Conservation (phyloP, 768 basidiomycete species). For the Pulveroboletus sp. region DNA sequence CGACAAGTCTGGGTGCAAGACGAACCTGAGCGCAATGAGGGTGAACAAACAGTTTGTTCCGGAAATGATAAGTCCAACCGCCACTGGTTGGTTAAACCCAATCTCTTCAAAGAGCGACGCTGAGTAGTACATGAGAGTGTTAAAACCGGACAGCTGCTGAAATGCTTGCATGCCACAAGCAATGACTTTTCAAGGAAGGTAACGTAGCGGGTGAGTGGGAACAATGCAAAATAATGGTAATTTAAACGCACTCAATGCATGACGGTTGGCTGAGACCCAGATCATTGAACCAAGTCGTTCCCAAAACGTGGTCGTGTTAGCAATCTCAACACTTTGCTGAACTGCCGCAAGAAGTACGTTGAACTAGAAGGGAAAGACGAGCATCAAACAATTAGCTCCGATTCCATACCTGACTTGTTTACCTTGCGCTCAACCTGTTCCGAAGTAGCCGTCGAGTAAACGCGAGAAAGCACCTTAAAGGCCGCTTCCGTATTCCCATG, state of each 20-base stretch:
- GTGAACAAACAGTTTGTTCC: conserved; percentile 81
- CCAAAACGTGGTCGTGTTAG: conserved; percentile 58
- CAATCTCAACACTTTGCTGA: conserved; percentile 57
- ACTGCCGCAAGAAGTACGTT: conserved; percentile 60
- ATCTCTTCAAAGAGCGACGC: conserved; percentile 79
- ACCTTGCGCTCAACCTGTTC: conserved; percentile 70
- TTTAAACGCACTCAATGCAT: conserved; percentile 70
- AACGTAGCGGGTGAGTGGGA: neutral
- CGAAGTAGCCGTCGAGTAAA: conserved; percentile 63
- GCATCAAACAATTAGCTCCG: neutral
- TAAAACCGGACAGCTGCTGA: conserved; percentile 85
- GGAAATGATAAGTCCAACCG: conserved; percentile 75
- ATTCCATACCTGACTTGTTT: neutral
- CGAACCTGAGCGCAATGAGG: conserved; percentile 64
- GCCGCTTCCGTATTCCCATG: conserved; percentile 51
- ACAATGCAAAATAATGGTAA: neutral
- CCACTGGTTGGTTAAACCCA: conserved; percentile 80
- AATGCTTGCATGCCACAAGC: conserved; percentile 80
- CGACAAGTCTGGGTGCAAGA: neutral
- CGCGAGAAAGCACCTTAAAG: conserved; percentile 53
- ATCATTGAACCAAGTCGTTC: conserved; percentile 57
- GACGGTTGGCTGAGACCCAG: conserved; percentile 54
- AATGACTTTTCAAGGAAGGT: conserved; percentile 58
- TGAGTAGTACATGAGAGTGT: conserved; percentile 74
- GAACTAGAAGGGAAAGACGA: conserved; percentile 34